Conservation (phyloP, 495 filamentous ascomycete species). For the Cudoniella acicularis region DNA sequence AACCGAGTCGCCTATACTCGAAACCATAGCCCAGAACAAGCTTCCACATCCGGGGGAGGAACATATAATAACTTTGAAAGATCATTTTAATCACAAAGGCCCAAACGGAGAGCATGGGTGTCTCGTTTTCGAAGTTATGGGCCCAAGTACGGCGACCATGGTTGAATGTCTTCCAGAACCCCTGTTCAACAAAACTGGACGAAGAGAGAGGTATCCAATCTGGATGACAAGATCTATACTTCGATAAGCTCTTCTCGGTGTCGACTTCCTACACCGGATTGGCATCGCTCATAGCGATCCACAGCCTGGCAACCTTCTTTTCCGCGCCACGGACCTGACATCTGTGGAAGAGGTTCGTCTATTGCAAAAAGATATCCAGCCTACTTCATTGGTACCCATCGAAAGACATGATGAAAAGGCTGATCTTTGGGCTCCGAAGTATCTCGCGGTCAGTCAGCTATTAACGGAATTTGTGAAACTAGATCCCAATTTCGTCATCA, state of each 20-base stretch:
- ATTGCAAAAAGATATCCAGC: slow-evolving; percentile 15
- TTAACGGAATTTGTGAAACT: slow-evolving; percentile 23
- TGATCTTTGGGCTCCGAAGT: slow-evolving; percentile 37
- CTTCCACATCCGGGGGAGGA: slow-evolving; percentile 26
- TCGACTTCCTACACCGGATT: slow-evolving; percentile 39
- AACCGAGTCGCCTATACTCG: slow-evolving; percentile 16
- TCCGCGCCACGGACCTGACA: slow-evolving; percentile 28
- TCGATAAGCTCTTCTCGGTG: slow-evolving; percentile 37
- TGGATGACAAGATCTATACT: slow-evolving; percentile 40
- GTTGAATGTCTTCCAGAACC: slow-evolving; percentile 25
- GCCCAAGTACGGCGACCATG: slow-evolving; percentile 35
- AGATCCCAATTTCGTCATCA: slow-evolving; percentile 30
- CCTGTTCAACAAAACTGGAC: slow-evolving; percentile 27
- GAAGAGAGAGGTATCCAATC: slow-evolving; percentile 33
- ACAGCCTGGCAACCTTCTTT: slow-evolving; percentile 46
- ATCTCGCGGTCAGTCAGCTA: slow-evolving; percentile 33
- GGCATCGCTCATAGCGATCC: slow-evolving; percentile 45
- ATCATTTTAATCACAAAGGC: slow-evolving; percentile 39
- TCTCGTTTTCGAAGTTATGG: slow-evolving; percentile 47
- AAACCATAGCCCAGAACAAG: slow-evolving; percentile 10
- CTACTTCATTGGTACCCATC: slow-evolving; percentile 25
- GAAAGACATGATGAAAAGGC: slow-evolving; percentile 32
- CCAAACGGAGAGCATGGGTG: slow-evolving; percentile 48
- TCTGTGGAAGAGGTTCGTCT: slow-evolving; percentile 25
- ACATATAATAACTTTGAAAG: slow-evolving; percentile 36